Evolutionary conservation across 768 basidiomycete species (phyloP).

Genomic region (Agaricus sinodeliciosus): DNA sequence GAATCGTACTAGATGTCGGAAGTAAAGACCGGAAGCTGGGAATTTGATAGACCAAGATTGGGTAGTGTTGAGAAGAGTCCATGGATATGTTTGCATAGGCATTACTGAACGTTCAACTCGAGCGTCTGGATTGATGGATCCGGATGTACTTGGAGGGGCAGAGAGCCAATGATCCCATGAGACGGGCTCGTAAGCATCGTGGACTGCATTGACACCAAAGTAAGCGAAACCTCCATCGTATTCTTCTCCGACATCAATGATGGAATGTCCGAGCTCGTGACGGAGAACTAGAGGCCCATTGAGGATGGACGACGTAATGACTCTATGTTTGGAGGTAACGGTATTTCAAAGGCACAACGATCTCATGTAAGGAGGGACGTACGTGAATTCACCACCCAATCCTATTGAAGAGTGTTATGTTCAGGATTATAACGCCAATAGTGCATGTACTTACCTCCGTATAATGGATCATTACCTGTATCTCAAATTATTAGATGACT

Average conservation of each 20-base stretch:
- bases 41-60: conserved; percentile 56
- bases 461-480: conserved; percentile 69
- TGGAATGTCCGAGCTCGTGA: conserved; percentile 77
- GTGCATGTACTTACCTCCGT: conserved; percentile 49
- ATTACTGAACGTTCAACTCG: conserved; percentile 65
- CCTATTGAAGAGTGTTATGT: conserved; percentile 30
- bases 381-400: conserved; percentile 76
- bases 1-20: conserved; percentile 57
- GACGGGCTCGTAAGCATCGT: conserved; percentile 33
- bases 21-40: conserved; percentile 55
- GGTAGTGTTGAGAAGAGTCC: conserved; percentile 62
- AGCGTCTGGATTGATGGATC: conserved; percentile 11
- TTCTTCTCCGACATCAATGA: conserved; percentile 76
- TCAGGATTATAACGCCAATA: background rate
- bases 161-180: conserved; percentile 75
- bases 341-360: background rate
- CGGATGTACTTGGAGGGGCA: conserved; percentile 5
- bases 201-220: conserved; percentile 59
- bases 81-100: conserved; percentile 71
- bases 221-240: conserved; percentile 77
- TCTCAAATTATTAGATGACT: background rate
- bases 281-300: conserved; percentile 73
- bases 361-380: conserved; percentile 19
- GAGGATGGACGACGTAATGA: conserved; percentile 65
- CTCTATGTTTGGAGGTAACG: conserved; percentile 30